Evolutionary conservation across 768 basidiomycete species (phyloP), one percentile per base, ranked within the genome.

Genomic region (Psilocybe sp.): DNA sequence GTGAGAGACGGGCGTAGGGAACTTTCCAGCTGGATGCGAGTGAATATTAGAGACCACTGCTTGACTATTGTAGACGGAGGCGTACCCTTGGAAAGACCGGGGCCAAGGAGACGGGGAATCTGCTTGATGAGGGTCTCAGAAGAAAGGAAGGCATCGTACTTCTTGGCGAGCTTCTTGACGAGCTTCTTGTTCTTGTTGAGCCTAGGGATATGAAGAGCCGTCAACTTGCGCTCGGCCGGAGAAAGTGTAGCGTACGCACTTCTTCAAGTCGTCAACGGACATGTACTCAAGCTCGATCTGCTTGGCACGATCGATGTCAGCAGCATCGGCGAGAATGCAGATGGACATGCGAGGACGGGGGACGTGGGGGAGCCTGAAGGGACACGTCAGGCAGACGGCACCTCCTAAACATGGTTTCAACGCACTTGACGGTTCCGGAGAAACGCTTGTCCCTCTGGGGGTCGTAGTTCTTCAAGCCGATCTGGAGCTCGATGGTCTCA

Each of bases 171-270:
- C 79, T 97, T 97, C 82, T 98, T 99, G 67, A 98, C 97, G 55
- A 99, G 91, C 78, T 99, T 99, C 82, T 99, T 98, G 84, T 98
- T 99, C 79, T 97, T 96, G 87, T 96, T 97, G 58, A 98, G 82
- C 74, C 90, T 92, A 41, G 18, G 31, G 11, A 16, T 8, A 14
- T 16, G 7, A 23, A 14, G 7, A 5, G 15, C 0, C 4, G 4
- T 40, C n/a, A 49, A 16, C 23, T 42, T 4, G 16, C 15, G 18
- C 16, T 9, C 10, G 28, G n/a, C 10, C 6, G 8, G 11, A 33
- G 15, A 5, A 15, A n/a, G 32, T 1, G 20, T 13, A 20, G 35
- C 13, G 3, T 28, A 66, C 80, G 34, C 65, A 94, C 94, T 99
- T 99, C 76, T 99, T 98, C 75, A 98, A 79, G 75, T 99, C 97